Base-by-base conservation (phyloP, 106 monocot species). In the Platanthera zijinensis region DNA sequence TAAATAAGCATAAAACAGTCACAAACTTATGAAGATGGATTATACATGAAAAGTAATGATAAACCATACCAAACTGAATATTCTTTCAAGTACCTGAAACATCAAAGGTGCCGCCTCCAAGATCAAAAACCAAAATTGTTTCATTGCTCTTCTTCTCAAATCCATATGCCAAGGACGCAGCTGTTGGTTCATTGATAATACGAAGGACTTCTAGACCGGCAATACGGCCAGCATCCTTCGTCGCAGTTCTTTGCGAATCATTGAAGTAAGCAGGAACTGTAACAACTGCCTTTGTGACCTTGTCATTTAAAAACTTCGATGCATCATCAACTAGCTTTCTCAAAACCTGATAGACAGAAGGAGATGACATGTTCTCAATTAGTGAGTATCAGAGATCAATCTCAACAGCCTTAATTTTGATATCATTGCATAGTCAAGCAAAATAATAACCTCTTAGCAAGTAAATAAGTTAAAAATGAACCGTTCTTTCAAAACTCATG, bases 71-170 rank as follows among this genome's bases (percentile, higher is more conserved):
- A 66, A 63, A 63, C 19, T 45, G 17, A 47, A 70, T 15, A 70
- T 70, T 39, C 67, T 11, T 70, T 70, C 48, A 14, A 48, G 28
- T 87, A 89, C 89, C 95, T 86, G 95, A 95, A 77, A 95, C 95
- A 82, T 95, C 95, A 78, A 95, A 95, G 12, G 95, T 95, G 14
- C 95, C 95, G 50, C 95, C 95, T 62, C 91, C 95, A 74, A 95
- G 70, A 71, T 95, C 95, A 81, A 91, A 95, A 1, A 95, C 95
- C 7, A 95, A 79, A 74, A 95, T 92, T 4, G 92, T 92, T 71
- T 95, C 95, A 84, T 92, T 95, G 71, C 85, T 90, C 82, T 95
- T 92, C 85, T 90, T 95, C 64, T 92, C 90, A 84, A 95, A 95
- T n/a, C 92, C 92, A 85, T 95, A 92, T 12, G 95, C 87, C 54